These are phyloP conservation scores for Candida sakaeoensis DNA, from an alignment of 805 yeast species.

Conservation along the genomic window DNA sequence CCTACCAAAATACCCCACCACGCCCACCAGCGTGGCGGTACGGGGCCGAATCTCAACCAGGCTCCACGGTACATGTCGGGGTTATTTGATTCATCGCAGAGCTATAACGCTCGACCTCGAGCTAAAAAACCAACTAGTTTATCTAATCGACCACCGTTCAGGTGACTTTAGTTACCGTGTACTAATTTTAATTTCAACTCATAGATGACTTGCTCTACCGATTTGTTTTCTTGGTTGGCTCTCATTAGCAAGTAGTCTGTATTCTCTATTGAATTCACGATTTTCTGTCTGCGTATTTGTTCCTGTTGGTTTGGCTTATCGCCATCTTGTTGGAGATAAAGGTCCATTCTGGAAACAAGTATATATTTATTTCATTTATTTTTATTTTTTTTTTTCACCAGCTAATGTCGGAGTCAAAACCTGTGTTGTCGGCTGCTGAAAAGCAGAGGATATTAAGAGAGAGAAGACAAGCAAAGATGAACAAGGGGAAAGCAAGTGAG, in stretches of 20 bases:
- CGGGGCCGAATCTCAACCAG: conserved; percentile 40
- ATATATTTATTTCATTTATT: not conserved
- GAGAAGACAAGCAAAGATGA: conserved; percentile 61
- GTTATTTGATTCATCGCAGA: conserved; percentile 23
- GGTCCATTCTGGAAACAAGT: not conserved
- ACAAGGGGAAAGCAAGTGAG: conserved; percentile 50
- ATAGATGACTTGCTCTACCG: conserved; percentile 40
- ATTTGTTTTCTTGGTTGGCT: conserved; percentile 40
- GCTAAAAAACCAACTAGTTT: conserved; percentile 5
- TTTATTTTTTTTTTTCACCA: not conserved
- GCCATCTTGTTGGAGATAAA: not conserved
- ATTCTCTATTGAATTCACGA: conserved; percentile 38
- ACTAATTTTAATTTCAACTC: conserved; percentile 28
- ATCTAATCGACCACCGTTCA: conserved; percentile 17
- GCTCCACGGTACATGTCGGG: conserved; percentile 42
- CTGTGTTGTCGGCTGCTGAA: conserved; percentile 47
- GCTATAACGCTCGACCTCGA: not conserved
- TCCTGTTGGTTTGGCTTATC: conserved; percentile 19
- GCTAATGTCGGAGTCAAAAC: conserved; percentile 12
- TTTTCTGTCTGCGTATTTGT: conserved; percentile 29
- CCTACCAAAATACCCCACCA: conserved; percentile 27
- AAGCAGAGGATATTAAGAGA: conserved; percentile 56
- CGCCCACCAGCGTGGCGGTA: conserved; percentile 6
- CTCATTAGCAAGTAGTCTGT: conserved; percentile 33
- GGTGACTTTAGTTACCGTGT: conserved; percentile 11